A percentile compares a stretch with the other conserved stretches of the same genome.
These are phyloP conservation scores for Primulina huaijiensis DNA, from an alignment of 257 asterid species.

Conservation along the genomic window DNA sequence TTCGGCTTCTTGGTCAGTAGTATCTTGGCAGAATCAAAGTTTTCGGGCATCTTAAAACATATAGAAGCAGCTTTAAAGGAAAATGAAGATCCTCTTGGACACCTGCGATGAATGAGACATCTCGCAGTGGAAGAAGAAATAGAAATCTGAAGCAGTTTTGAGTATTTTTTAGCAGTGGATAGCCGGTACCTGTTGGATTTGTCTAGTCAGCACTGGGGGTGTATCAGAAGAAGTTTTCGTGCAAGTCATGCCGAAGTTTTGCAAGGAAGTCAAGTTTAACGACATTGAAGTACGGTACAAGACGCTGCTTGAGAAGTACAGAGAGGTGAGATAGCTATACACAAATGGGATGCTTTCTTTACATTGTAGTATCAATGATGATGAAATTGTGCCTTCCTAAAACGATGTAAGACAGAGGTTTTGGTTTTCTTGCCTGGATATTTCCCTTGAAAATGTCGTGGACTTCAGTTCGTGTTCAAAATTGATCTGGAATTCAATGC, in stretches of 20 bases:
- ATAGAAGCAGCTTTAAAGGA: conserved; percentile 44
- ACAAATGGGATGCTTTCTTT: conserved; percentile 64
- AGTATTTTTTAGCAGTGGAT: conserved; percentile 30
- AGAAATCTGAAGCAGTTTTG: conserved; percentile 24
- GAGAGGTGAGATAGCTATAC: conserved; percentile 60
- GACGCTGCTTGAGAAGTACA: conserved; percentile 58
- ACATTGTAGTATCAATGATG: conserved; percentile 25
- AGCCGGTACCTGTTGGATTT: conserved; percentile 24
- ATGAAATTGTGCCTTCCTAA: not conserved
- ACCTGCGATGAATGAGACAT: conserved; percentile 57
- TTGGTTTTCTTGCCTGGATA: not conserved
- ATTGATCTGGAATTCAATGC: not conserved
- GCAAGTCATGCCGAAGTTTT: conserved; percentile 46
- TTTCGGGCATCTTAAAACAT: conserved; percentile 34
- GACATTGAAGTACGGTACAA: conserved; percentile 38
- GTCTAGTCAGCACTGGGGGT: conserved; percentile 31
- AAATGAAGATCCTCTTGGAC: conserved; percentile 54
- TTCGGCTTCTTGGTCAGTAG: conserved; percentile 41
- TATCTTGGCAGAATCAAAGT: conserved; percentile 41
- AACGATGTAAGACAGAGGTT: not conserved
- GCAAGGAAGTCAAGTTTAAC: conserved; percentile 49
- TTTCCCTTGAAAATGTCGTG: not conserved
- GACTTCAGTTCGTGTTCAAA: not conserved
- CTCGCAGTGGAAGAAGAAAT: conserved; percentile 34
- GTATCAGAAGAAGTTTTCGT: conserved; percentile 40